Evolutionary conservation across 306 rosid species (phyloP).

Genomic region (Cicer bijugum): DNA sequence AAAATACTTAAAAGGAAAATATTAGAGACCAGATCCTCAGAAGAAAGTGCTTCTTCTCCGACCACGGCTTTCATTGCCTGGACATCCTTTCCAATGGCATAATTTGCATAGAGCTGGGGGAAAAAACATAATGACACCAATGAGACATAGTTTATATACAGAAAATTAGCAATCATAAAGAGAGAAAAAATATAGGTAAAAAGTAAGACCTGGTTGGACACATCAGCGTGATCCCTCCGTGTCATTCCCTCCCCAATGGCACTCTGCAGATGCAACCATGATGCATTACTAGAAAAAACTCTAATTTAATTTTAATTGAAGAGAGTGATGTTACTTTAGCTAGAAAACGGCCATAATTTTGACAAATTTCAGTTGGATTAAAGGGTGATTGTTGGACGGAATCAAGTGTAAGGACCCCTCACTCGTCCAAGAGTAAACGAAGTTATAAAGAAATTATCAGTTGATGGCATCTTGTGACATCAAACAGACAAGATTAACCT

Average conservation of each 20-base stretch:
- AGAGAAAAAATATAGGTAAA: constrained; percentile 2
- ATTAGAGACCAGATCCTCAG: constrained; percentile 88
- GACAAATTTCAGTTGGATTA: neutral
- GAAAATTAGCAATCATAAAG: constrained; percentile 19
- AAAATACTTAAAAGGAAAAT: constrained; percentile 1
- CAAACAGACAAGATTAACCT: constrained; percentile 39
- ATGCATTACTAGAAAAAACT: constrained; percentile 17
- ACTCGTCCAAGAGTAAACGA: constrained; percentile 13
- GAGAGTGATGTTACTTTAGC: constrained; percentile 12
- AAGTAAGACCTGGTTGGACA: constrained; percentile 91
- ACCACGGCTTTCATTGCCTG: constrained; percentile 99
- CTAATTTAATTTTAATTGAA: constrained; percentile 1
- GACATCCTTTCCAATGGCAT: constrained; percentile 99
- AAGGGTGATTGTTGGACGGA: constrained; percentile 10
- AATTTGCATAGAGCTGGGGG: constrained; percentile 91
- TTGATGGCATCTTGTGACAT: constrained; percentile 38
- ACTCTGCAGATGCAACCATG: constrained; percentile 67
- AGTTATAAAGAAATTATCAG: neutral
- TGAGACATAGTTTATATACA: constrained; percentile 34
- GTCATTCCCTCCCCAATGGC: constrained; percentile 99
- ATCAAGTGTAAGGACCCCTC: constrained; percentile 11
- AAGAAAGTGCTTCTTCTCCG: constrained; percentile 99
- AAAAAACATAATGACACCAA: constrained; percentile 26
- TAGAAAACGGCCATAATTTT: neutral
- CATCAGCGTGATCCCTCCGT: constrained; percentile 94